A percentile compares a stretch with the other conserved stretches of the same genome.
phyloP scores from a whole-genome alignment of 768 basidiomycete genomes.

The Nidula microcarpa region DNA sequence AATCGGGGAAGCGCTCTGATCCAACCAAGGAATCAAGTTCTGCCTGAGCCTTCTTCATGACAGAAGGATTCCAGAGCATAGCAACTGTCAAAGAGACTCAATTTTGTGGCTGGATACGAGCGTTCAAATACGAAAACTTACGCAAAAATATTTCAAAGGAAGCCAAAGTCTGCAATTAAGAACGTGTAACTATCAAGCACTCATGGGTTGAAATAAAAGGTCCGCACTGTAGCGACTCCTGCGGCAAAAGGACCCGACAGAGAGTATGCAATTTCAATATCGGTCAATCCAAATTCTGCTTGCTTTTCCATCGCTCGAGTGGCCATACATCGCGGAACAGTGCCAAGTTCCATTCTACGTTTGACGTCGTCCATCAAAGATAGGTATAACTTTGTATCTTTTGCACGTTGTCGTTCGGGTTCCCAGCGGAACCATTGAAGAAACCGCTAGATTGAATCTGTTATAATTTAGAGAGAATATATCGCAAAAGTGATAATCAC shows the following conservation, averaged over 20 bases:
- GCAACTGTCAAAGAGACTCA: slow-evolving; percentile 15
- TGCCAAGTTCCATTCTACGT: slow-evolving; percentile 13
- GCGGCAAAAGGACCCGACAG: slow-evolving; percentile 24
- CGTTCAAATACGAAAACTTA: slow-evolving; percentile 1
- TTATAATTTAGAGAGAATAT: slow-evolving; percentile 5
- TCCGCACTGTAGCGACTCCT: slow-evolving; percentile 21
- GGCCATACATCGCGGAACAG: slow-evolving; percentile 27
- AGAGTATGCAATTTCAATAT: slow-evolving; percentile 39
- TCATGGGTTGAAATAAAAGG: not conserved
- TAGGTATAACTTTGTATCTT: slow-evolving; percentile 19
- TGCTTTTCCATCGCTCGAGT: slow-evolving; percentile 37
- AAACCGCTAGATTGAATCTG: slow-evolving; percentile 10
- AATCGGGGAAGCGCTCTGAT: slow-evolving; percentile 21
- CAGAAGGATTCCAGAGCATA: slow-evolving; percentile 24
- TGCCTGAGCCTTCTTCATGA: slow-evolving; percentile 26
- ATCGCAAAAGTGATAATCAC: not conserved
- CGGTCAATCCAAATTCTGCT: slow-evolving; percentile 33
- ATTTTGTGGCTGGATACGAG: no score
- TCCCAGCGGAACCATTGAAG: slow-evolving; percentile 27
- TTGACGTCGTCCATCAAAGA: slow-evolving; percentile 19
- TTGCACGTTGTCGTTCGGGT: slow-evolving; percentile 16
- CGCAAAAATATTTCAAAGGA: slow-evolving; percentile 9
- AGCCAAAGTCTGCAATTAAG: slow-evolving; percentile 9
- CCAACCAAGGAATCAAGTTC: slow-evolving; percentile 31
- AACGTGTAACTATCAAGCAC: not conserved